phyloP scores from a whole-genome alignment of 805 yeast genomes.

The Spathaspora arborariae region DNA sequence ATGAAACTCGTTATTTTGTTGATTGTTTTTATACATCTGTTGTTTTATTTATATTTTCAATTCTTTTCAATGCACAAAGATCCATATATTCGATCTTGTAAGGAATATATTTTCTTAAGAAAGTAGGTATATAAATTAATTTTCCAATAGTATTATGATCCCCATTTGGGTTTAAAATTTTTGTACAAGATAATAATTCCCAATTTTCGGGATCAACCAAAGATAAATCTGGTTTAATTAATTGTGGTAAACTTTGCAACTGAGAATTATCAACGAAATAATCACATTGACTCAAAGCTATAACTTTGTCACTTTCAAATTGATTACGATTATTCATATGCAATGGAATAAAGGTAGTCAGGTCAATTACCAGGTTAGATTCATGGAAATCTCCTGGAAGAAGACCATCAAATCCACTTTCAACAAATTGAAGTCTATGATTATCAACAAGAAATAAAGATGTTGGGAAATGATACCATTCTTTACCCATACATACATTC shows the following conservation, averaged over 20 bases:
- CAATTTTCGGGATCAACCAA: slow-evolving; percentile 26
- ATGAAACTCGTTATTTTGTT: neutral
- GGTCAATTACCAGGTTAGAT: slow-evolving; percentile 11
- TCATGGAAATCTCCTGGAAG: slow-evolving; percentile 84
- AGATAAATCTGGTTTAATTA: slow-evolving; percentile 17
- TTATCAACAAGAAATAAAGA: slow-evolving; percentile 74
- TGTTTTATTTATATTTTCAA: slow-evolving; percentile 1
- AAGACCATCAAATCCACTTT: slow-evolving; percentile 80
- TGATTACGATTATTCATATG: slow-evolving; percentile 74
- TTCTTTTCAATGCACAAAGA: slow-evolving; percentile 42
- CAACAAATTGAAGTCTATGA: slow-evolving; percentile 61
- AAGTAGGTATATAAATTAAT: slow-evolving; percentile 47
- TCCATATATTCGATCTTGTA: slow-evolving; percentile 43
- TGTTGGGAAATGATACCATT: slow-evolving; percentile 91
- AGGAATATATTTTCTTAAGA: slow-evolving; percentile 19
- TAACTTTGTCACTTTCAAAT: slow-evolving; percentile 58
- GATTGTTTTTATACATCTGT: neutral
- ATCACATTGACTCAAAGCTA: slow-evolving; percentile 52
- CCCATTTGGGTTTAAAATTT: slow-evolving; percentile 51
- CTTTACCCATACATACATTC: slow-evolving; percentile 86
- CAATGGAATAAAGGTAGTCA: slow-evolving; percentile 48
- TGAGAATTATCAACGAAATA: slow-evolving; percentile 64
- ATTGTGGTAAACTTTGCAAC: slow-evolving; percentile 22
- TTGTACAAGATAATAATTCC: slow-evolving; percentile 45
- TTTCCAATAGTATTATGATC: slow-evolving; percentile 53